Conservation (phyloP, 2,329 filamentous ascomycete species). For the Diaporthe sp. region DNA sequence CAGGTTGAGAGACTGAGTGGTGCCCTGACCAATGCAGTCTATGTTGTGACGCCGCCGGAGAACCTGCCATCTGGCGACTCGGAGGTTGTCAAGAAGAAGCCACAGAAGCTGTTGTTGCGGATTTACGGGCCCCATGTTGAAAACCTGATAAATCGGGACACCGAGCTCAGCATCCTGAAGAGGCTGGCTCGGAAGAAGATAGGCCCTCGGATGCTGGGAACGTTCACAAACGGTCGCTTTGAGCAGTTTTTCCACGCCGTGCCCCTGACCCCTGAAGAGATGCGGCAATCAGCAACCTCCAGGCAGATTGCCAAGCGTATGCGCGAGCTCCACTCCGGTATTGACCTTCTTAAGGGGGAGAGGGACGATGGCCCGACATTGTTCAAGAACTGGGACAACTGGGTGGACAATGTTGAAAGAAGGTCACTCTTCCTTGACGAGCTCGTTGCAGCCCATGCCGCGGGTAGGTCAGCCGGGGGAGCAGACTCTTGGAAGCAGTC, state of each 20-base stretch:
- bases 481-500: conserved; percentile 73
- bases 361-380: conserved; percentile 84
- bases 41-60: conserved; percentile 88
- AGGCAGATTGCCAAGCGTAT: conserved; percentile 97
- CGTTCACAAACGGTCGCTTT: conserved; percentile 94
- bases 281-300: conserved; percentile 86
- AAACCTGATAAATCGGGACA: conserved; percentile 93
- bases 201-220: conserved; percentile 89
- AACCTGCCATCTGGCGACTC: conserved; percentile 62
- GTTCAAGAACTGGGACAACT: conserved; percentile 95
- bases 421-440: conserved; percentile 69
- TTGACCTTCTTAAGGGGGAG: conserved; percentile 87
- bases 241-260: conserved; percentile 93
- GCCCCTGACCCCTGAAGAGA: conserved; percentile 81
- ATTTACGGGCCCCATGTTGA: conserved; percentile 97
- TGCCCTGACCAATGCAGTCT: conserved; percentile 95
- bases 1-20: conserved; percentile 85
- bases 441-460: conserved; percentile 44
- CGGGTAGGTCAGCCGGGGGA: conserved; percentile 41
- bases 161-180: conserved; percentile 87
- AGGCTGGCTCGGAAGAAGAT: conserved; percentile 93
- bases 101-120: conserved; percentile 83
- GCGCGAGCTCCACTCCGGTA: conserved; percentile 94
- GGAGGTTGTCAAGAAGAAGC: conserved; percentile 55
- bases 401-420: conserved; percentile 77